Evolutionary conservation across 768 basidiomycete species (phyloP), one percentile per base, ranked within the genome.

Genomic region (Calocybe cyanea): DNA sequence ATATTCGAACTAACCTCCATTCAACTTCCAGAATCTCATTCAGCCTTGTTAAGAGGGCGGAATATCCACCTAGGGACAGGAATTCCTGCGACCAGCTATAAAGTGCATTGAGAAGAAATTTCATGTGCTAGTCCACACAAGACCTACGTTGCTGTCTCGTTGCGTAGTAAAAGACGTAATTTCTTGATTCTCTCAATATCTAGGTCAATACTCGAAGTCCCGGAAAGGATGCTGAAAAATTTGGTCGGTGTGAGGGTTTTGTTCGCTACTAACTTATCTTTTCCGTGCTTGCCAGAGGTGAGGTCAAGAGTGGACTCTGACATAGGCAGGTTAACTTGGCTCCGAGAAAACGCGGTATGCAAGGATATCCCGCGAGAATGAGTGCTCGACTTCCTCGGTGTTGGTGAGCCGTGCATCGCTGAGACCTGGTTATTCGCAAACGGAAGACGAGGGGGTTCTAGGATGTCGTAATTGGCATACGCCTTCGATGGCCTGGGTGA

Each of bases 11-110:
- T 49, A 54, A 90, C 91, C 95, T 83, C 96, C 96, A 99, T 65
- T 99, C 96, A 28, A 97, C 81, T 56, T 93, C 89, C 1, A 99
- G 74, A 14, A 98, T 76, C 64, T 99, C 94, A 48, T 92, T 89
- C 18, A 98, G 67, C 43, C 92, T 74, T 0, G 84, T 88, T 33
- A 97, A 63, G 24, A 99, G 67, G 2, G 86, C 83, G 8, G 81
- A 76, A 57, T 98, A 99, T 1, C 96, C 96, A 13, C 92, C 91
- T 18, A 80, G 64, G 40, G 75, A 75, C 38, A 96, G 63, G 59
- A 98, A 98, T 35, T 84, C 83, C 54, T 90, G 77, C 10, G 96
- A 85, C 94, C 95, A 97, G 43, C 92, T 94, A 49, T 0, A 41
- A 18, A n/a, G n/a, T n/a, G n/a, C n/a, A n/a, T n/a, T n/a, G n/a